phyloP scores from a whole-genome alignment of 2,329 filamentous ascomycete genomes.

The Scleromitrula shiraiana region DNA sequence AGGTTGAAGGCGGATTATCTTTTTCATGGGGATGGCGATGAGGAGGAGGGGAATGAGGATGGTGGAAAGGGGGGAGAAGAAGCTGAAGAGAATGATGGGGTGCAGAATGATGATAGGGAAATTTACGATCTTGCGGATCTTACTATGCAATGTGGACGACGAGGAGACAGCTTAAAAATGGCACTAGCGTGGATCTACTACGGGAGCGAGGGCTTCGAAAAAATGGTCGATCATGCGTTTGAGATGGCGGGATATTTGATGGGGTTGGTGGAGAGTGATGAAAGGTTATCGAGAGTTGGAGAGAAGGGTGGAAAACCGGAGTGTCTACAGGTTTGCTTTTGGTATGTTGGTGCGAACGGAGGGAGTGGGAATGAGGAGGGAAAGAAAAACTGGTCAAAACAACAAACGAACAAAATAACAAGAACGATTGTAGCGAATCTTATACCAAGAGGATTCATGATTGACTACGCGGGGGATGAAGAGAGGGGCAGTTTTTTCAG shows the following conservation, averaged over 20 bases:
- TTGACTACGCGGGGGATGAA: slow-evolving; percentile 46
- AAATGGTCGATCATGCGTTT: slow-evolving; percentile 66
- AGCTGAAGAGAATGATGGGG: slow-evolving; percentile 37
- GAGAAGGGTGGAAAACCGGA: slow-evolving; percentile 70
- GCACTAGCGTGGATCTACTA: slow-evolving; percentile 88
- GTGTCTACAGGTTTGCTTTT: slow-evolving; percentile 93
- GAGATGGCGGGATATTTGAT: slow-evolving; percentile 63
- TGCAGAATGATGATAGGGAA: slow-evolving; percentile 50
- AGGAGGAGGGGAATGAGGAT: slow-evolving; percentile 45
- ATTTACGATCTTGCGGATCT: slow-evolving; percentile 87
- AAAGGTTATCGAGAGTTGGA: slow-evolving; percentile 50
- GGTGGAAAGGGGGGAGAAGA: slow-evolving; percentile 36
- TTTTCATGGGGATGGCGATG: slow-evolving; percentile 48
- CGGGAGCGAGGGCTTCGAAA: slow-evolving; percentile 64
- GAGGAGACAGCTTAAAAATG: slow-evolving; percentile 79
- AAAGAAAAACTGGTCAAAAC: too few relatives aligned
- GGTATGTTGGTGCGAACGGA: slow-evolving; percentile 48
- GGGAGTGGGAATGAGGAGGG: slow-evolving; percentile 35
- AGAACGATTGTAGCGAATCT: slow-evolving; percentile 45
- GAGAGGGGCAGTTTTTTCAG: slow-evolving; percentile 58
- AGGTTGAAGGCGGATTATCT: slow-evolving; percentile 81
- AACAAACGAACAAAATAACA: slow-evolving; percentile 45
- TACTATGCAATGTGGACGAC: slow-evolving; percentile 85
- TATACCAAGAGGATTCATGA: slow-evolving; percentile 57
- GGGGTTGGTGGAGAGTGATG: slow-evolving; percentile 42